Evolutionary conservation across 148 eudicot species (phyloP).

Genomic region (Gaultheria prostrata): DNA sequence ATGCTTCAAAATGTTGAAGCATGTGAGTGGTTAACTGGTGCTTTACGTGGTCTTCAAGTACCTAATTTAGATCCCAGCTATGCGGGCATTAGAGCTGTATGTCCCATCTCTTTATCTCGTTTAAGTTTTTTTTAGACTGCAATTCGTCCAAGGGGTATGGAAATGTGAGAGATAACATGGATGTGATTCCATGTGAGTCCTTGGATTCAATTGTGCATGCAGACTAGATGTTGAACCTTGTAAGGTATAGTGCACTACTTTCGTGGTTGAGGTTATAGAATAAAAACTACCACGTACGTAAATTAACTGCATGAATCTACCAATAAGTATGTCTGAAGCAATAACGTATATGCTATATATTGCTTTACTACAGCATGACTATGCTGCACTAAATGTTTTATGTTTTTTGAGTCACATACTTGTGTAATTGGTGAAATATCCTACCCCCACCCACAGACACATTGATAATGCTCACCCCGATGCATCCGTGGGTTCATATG

Average conservation of each 20-base stretch:
- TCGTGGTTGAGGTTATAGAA: neutral
- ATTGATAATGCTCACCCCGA: neutral
- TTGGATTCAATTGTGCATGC: neutral
- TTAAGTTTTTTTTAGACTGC: constrained; percentile 6
- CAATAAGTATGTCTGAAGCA: neutral
- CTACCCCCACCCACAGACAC: too few species aligned
- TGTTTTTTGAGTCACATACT: neutral
- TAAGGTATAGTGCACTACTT: neutral
- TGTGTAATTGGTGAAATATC: neutral
- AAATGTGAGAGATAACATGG: neutral
- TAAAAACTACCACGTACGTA: neutral
- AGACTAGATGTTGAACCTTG: neutral
- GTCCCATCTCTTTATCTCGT: constrained; percentile 24
- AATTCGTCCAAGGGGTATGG: neutral
- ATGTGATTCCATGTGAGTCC: neutral
- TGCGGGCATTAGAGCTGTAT: constrained; percentile 80
- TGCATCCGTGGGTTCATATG: neutral
- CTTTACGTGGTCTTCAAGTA: constrained; percentile 69
- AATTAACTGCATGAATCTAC: neutral
- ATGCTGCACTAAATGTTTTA: neutral
- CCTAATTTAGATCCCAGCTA: constrained; percentile 73
- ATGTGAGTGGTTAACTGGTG: constrained; percentile 88
- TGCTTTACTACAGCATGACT: neutral
- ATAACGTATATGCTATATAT: neutral
- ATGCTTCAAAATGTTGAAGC: constrained; percentile 86